These are phyloP conservation scores for Leccinum pallidistipes DNA, from an alignment of 1,284 basidiomycete species.

Conservation along the genomic window DNA sequence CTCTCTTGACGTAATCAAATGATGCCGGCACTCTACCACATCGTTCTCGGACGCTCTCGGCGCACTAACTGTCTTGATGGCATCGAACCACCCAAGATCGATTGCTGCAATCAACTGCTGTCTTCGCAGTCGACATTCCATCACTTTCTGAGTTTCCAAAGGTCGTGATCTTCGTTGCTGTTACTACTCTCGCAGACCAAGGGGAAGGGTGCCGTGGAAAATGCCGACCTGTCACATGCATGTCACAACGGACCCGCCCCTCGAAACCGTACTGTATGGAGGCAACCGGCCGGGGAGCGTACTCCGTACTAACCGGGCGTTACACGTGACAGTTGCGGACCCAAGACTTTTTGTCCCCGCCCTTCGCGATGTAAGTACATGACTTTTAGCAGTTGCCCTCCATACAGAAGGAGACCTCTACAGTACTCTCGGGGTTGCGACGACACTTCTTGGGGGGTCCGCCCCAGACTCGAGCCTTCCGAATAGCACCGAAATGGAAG, in stretches of 20 bases:
- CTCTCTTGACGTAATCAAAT: constrained; percentile 7
- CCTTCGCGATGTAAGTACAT: no score
- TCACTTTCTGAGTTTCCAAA: neutral
- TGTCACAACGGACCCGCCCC: neutral
- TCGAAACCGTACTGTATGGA: neutral
- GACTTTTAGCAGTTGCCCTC: no score
- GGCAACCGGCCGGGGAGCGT: neutral
- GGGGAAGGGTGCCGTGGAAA: neutral
- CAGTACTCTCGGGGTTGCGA: neutral
- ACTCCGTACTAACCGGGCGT: neutral
- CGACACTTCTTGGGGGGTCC: neutral
- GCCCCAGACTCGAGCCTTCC: neutral
- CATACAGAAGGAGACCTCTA: no score
- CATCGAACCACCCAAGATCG: neutral
- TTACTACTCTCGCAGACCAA: neutral
- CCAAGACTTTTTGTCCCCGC: neutral
- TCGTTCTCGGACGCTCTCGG: neutral
- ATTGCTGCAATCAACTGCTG: neutral
- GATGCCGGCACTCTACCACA: neutral
- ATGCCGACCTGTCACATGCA: neutral
- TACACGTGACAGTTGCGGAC: neutral
- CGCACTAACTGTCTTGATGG: neutral
- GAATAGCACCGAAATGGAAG: neutral
- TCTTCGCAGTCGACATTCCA: constrained; percentile 1
- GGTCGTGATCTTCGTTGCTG: neutral